phyloP scores from a whole-genome alignment of 208 protist species.

The Trypanosoma caninum region DNA sequence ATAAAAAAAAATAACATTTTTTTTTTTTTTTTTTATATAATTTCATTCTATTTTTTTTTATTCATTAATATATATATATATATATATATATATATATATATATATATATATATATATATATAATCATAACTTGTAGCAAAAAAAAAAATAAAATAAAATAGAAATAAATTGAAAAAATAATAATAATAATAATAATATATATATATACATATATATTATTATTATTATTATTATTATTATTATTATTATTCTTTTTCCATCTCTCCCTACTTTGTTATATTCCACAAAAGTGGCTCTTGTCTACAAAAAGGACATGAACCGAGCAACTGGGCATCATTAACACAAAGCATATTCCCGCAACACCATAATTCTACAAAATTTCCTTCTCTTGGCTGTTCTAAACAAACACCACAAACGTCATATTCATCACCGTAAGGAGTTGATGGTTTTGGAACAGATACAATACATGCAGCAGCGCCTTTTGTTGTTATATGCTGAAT shows the following conservation, averaged over 20 bases:
- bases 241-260: background rate
- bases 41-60: too few species aligned
- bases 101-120: background rate
- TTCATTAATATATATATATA: too few species aligned
- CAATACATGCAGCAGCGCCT: background rate
- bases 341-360: conserved; percentile 81
- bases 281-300: conserved; percentile 75
- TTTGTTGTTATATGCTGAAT: background rate
- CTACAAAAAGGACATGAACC: conserved; percentile 84
- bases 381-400: conserved; percentile 51
- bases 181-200: background rate
- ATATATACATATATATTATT: too few species aligned
- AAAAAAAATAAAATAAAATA: conserved; percentile 12
- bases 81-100: too few species aligned
- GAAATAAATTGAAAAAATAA: background rate
- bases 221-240: too few species aligned
- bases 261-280: conserved; percentile 45
- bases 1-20: background rate
- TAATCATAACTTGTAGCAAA: background rate
- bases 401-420: conserved; percentile 80
- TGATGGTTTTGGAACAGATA: background rate
- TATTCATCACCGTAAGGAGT: conserved; percentile 49
- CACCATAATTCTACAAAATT: conserved; percentile 78
- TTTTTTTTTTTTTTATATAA: background rate
- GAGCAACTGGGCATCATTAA: conserved; percentile 69